phyloP scores from a whole-genome alignment of 441 rosid species.

The Eugenia klotzschiana region DNA sequence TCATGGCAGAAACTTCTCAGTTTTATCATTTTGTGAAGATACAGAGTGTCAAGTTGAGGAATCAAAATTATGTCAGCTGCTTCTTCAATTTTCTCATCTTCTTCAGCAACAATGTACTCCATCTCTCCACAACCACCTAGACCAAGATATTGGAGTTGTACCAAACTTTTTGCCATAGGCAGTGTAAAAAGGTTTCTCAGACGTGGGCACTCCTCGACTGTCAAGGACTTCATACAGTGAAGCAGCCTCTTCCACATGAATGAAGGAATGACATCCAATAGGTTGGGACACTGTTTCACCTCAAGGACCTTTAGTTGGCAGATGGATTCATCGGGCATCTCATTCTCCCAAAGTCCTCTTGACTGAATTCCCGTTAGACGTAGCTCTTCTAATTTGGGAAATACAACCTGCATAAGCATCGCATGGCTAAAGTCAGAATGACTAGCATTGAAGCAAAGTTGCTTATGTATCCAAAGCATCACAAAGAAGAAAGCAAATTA shows the following conservation, averaged over 20 bases:
- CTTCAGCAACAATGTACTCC: neutral
- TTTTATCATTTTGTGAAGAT: neutral
- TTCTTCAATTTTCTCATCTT: neutral
- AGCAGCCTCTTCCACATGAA: neutral
- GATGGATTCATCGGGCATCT: neutral
- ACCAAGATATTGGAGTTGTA: neutral
- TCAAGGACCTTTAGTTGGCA: neutral
- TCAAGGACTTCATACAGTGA: neutral
- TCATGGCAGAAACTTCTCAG: fast-evolving
- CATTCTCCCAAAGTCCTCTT: neutral
- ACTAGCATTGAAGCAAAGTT: neutral
- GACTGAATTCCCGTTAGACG: neutral
- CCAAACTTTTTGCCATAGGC: neutral
- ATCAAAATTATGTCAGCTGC: fast-evolving
- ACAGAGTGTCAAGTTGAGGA: neutral
- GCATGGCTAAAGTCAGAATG: neutral
- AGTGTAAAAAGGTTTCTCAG: neutral
- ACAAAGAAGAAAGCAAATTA: neutral
- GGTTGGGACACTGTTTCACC: neutral
- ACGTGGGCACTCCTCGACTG: fast-evolving
- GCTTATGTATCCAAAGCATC: fast-evolving
- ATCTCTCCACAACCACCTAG: neutral
- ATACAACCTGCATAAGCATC: neutral
- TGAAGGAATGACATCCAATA: neutral
- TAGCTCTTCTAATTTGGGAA: neutral